Conservation (phyloP, 345 rosid species). For the Eucalyptus shirleyi region DNA sequence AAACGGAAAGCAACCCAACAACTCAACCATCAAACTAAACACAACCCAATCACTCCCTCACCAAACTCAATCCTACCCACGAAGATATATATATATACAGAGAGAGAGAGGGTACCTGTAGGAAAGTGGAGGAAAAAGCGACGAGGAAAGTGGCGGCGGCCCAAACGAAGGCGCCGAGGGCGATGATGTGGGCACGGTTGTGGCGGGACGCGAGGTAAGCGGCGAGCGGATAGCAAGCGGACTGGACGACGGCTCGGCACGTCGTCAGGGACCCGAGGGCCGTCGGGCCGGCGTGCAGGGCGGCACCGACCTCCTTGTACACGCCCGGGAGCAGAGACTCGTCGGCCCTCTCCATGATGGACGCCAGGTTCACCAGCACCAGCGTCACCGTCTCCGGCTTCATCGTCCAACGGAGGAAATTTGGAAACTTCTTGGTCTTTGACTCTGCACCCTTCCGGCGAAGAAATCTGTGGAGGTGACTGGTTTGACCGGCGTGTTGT, state of each 20-base stretch:
- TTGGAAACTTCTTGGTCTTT: neutral
- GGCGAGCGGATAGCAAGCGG: neutral
- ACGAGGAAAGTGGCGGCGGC: constrained; percentile 66
- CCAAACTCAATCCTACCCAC: neutral
- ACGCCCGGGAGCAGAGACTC: neutral
- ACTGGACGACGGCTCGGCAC: neutral
- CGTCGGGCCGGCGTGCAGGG: neutral
- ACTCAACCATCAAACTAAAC: neutral
- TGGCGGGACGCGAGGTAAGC: neutral
- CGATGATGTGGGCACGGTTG: neutral
- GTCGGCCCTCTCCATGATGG: neutral
- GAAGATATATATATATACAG: neutral
- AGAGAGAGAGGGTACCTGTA: constrained; percentile 25
- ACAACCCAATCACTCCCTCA: neutral
- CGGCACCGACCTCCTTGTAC: neutral
- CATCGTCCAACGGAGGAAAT: neutral
- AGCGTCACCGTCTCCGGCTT: neutral
- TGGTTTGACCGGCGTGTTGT: neutral
- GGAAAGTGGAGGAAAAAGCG: constrained; percentile 48
- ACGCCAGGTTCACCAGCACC: neutral
- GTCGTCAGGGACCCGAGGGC: neutral
- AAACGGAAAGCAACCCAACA: neutral
- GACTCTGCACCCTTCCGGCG: neutral
- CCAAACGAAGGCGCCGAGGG: constrained; percentile 47
- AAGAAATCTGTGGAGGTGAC: neutral